phyloP scores from a whole-genome alignment of 495 filamentous ascomycete genomes.

The Lepraria neglecta region DNA sequence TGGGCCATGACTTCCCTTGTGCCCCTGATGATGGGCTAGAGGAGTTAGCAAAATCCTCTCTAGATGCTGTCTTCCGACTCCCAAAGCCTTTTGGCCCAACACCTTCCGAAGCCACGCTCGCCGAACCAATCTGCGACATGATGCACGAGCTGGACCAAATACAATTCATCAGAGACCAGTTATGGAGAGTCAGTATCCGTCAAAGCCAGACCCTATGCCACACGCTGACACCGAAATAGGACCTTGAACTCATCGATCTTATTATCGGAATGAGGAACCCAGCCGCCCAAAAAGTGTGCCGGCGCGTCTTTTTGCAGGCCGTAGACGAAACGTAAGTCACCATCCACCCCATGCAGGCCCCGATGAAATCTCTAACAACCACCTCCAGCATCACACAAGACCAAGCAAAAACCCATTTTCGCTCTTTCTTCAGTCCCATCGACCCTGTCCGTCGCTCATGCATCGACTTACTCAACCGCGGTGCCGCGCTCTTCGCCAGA shows the following conservation, averaged over 20 bases:
- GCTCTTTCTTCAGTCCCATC: neutral
- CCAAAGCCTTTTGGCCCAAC: neutral
- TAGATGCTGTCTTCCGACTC: neutral
- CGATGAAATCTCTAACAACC: too few species aligned
- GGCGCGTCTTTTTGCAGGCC: too few species aligned
- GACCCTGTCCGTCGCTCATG: neutral
- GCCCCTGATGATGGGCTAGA: neutral
- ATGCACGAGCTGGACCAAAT: neutral
- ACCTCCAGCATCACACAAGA: neutral
- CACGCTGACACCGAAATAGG: too few species aligned
- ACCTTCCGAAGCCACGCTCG: neutral
- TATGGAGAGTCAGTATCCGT: neutral
- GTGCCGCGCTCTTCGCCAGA: neutral
- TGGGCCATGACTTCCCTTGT: neutral
- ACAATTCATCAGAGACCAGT: neutral
- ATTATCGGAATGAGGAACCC: too few species aligned
- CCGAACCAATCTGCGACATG: neutral
- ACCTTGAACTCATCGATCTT: too few species aligned
- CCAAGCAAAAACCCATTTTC: neutral
- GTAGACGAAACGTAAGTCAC: too few species aligned
- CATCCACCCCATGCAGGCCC: too few species aligned
- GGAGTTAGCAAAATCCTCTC: slow-evolving; percentile 3
- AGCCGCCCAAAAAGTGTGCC: too few species aligned
- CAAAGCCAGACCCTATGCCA: too few species aligned
- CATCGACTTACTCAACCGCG: neutral